Base-by-base conservation (phyloP, 495 filamentous ascomycete genomes). In the Immersiella caudata region DNA sequence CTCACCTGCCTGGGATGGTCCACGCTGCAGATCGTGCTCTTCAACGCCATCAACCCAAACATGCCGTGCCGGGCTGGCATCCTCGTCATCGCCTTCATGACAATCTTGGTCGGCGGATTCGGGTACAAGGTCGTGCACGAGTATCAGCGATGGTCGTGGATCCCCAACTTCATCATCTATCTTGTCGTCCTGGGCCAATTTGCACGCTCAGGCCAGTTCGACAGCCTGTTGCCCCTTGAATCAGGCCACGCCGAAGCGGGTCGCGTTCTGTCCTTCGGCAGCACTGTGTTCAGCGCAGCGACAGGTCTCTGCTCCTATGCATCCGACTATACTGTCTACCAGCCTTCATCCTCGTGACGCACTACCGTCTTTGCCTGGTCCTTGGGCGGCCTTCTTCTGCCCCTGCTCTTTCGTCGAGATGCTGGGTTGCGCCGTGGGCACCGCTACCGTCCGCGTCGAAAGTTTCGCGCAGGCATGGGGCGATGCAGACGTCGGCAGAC, bases 121-220 rank as follows among this genome's bases (percentile, higher is more conserved):
- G 91, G 91, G 40, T 94, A 94, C 79, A 90, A 88, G 70, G 82
- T 93, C 40, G 90, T 96, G n/a, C 92, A 94, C 75, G 68, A 75
- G 6, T 94, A 94, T 78, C 92, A 94, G 71, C 88, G 85, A 68
- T 94, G 85, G 83, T 89, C 88, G 18, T 55, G 52, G 52, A 55
- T 55, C 6, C 52, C 92, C 0, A 87, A 87, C 64, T 86, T 88
- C 72, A 88, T 93, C 74, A 86, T 95, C 69, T 93, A 93, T 82
- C 74, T 94, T 65, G 90, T 95, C 69, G 84, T 91, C 29, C 79
- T 94, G 9, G 91, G 91, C 29, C 82, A 79, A 26, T 93, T 93
- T 68, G 91, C 89, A 16, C 87, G 91, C 72, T 91, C 88, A 0
- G 91, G 90, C 20, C 82, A 86, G 25, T 93, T 93, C 79, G 65